Conservation (phyloP, 2,329 filamentous ascomycete species). For the Colletotrichum chlorophyti region DNA sequence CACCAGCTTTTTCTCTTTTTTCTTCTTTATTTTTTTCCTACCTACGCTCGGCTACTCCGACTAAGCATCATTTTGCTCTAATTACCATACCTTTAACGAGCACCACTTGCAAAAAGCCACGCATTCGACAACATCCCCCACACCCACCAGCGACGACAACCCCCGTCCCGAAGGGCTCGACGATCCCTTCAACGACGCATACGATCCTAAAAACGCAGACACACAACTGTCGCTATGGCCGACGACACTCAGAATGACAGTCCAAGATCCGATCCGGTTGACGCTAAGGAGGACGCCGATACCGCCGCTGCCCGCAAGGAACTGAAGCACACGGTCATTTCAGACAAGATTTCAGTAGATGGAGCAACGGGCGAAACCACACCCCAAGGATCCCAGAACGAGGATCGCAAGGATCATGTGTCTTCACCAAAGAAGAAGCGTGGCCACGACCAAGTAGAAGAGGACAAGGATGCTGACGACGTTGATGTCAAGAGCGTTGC, state of each 20-base stretch:
- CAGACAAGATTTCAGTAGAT: constrained; percentile 49
- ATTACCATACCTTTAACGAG: no score
- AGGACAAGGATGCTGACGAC: constrained; percentile 48
- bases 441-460: constrained; percentile 64
- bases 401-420: constrained; percentile 56
- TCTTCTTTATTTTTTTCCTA: background rate
- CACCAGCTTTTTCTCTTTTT: background rate
- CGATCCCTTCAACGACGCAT: background rate
- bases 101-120: constrained; percentile 11
- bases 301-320: constrained; percentile 70
- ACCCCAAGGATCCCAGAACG: constrained; percentile 37
- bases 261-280: constrained; percentile 45
- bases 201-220: background rate
- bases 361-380: constrained; percentile 33
- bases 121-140: constrained; percentile 5
- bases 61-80: background rate
- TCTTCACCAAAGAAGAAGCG: constrained; percentile 70
- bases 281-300: constrained; percentile 64
- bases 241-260: constrained; percentile 50
- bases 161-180: background rate
- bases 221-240: constrained; percentile 44
- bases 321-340: constrained; percentile 69
- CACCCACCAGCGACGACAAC: constrained; percentile 5
- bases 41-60: background rate
- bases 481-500: constrained; percentile 51